A percentile compares a stretch with the other conserved stretches of the same genome.
Conservation (phyloP, 2,329 filamentous ascomycete genomes). For the Phialemonium atrogriseum region DNA sequence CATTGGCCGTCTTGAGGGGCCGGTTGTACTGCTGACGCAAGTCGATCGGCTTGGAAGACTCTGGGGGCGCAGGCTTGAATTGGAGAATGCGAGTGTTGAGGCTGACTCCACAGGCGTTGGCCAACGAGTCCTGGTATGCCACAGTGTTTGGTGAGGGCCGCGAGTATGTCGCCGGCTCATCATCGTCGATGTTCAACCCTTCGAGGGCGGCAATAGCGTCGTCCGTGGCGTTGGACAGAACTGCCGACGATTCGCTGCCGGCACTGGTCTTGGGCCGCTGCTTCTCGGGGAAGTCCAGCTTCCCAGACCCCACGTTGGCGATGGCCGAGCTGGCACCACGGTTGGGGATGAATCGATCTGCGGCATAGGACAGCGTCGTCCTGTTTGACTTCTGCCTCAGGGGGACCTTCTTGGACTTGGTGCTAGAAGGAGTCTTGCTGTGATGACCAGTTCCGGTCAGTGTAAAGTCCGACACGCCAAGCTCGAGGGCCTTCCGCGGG, state of each 20-base stretch:
- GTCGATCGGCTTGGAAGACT: slow-evolving; percentile 97
- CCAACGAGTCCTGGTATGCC: slow-evolving; percentile 87
- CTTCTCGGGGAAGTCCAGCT: slow-evolving; percentile 66
- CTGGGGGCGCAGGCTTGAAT: slow-evolving; percentile 96
- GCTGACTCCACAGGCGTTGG: slow-evolving; percentile 84
- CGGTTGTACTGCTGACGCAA: slow-evolving; percentile 97
- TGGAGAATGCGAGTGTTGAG: slow-evolving; percentile 92
- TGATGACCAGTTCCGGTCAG: slow-evolving; percentile 71
- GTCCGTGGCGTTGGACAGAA: slow-evolving; percentile 72
- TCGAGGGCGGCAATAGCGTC: slow-evolving; percentile 75
- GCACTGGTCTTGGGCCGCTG: slow-evolving; percentile 64
- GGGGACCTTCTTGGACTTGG: slow-evolving; percentile 47
- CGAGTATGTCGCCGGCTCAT: slow-evolving; percentile 58
- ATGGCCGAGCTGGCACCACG: slow-evolving; percentile 83
- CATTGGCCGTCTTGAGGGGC: slow-evolving; percentile 70
- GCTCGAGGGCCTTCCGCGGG: slow-evolving; percentile 74
- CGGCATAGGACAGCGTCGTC: slow-evolving; percentile 71
- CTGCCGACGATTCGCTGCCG: slow-evolving; percentile 62
- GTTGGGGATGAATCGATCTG: slow-evolving; percentile 95
- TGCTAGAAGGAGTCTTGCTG: slow-evolving; percentile 49
- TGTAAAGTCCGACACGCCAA: slow-evolving; percentile 87
- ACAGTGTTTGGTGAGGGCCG: slow-evolving; percentile 80
- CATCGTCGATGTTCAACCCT: slow-evolving; percentile 66
- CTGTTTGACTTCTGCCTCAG: slow-evolving; percentile 53
- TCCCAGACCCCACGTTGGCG: slow-evolving; percentile 70